Percentiles rank a stretch among this genome's conserved stretches.
Evolutionary conservation across 371 early-diverging fungal species (phyloP).

Genomic region (Rhizomucor miehei): DNA sequence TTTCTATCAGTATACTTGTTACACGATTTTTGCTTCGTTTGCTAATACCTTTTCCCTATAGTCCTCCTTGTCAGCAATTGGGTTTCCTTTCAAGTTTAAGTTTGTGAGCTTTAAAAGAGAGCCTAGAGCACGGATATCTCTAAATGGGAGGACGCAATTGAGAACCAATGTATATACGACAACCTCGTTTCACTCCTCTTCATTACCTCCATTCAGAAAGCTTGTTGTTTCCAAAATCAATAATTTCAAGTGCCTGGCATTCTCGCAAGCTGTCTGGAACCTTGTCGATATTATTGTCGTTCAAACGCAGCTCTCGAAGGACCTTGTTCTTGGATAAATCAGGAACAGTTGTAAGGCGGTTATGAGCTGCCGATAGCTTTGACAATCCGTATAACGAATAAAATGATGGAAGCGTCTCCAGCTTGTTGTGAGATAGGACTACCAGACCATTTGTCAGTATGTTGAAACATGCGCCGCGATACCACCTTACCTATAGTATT

Average conservation of each 20-base stretch:
- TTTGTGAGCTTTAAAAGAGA: conserved; percentile 61
- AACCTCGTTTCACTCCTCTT: neutral
- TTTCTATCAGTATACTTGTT: neutral
- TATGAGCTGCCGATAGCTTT: conserved; percentile 78
- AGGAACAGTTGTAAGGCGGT: conserved; percentile 65
- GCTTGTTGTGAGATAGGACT: conserved; percentile 80
- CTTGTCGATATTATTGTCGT: conserved; percentile 69
- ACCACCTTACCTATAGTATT: conserved; percentile 78
- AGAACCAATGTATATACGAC: neutral
- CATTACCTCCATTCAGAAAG: conserved; percentile 56
- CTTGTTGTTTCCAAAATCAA: conserved; percentile 76
- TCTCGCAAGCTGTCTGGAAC: conserved; percentile 62
- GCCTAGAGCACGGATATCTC: conserved; percentile 63
- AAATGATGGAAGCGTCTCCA: conserved; percentile 60
- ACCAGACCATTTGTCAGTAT: neutral
- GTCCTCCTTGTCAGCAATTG: conserved; percentile 59
- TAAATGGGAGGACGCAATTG: conserved; percentile 4
- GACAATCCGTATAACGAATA: conserved; percentile 56
- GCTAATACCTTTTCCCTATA: conserved; percentile 60
- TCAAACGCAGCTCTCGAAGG: conserved; percentile 74
- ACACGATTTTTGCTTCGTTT: neutral
- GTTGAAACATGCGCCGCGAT: no score
- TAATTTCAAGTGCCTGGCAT: conserved; percentile 58
- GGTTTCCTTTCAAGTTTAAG: conserved; percentile 81
- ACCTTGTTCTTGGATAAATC: conserved; percentile 54